Evolutionary conservation across 75 land plant genomes (phyloP), one percentile per base, ranked within the genome.

Genomic region (Pinus taeda): DNA sequence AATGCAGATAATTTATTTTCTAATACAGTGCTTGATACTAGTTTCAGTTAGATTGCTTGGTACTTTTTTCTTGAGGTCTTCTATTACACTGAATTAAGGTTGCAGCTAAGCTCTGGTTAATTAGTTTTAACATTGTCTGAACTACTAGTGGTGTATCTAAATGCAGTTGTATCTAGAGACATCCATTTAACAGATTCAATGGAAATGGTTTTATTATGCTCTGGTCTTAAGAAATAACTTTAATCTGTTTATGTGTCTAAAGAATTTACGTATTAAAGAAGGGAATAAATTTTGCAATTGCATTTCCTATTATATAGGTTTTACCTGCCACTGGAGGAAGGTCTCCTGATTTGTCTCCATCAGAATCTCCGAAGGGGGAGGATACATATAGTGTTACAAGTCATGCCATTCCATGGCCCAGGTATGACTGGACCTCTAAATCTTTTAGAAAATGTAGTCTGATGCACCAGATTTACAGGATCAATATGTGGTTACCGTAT

Each of bases 261-360:
- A 9, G 2, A 9, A 2, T 49, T 49, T 49, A 2, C 55, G 12
- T 49, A 49, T 49, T 49, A 9, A 49, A 49, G 55, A 49, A 9
- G 9, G 55, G 22, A 14, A n/a, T 42, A 20, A 45, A 42, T 18
- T 69, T 49, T 49, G 22, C 62, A 55, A 15, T 29, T 55, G n/a
- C 21, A 5, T 21, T 71, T 49, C 29, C 57, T 36, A 17, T 75
- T 67, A 2, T 85, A 60, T 21, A 86, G 88, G 85, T 89, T 74
- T 57, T 77, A 42, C 80, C 86, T 30, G 75, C 49, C 1, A 56
- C 42, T 71, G 88, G 77, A 79, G 78, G 79, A 66, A 77, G 74
- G 53, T 45, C 53, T 76, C 75, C 57, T 69, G 82, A 75, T 73
- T 83, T 78, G 57, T 45, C 36, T 67, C 45, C 69, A 60, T 76